A percentile compares a stretch with the other conserved stretches of the same genome.
phyloP scores from a whole-genome alignment of 2,329 filamentous ascomycete species.

The Ophiostoma sp. region DNA sequence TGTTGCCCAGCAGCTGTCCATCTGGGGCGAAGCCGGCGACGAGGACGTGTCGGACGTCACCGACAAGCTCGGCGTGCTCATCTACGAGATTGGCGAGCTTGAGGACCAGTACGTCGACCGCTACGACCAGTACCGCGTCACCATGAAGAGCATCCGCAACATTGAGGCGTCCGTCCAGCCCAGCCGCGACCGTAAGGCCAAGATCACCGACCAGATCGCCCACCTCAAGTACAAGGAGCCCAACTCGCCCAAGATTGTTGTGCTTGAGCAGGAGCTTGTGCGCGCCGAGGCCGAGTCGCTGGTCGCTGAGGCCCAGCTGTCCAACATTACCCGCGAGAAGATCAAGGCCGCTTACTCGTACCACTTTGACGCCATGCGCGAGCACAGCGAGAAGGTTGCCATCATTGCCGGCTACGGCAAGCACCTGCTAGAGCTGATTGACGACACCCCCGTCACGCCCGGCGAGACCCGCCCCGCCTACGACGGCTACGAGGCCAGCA shows the following conservation, averaged over 20 bases:
- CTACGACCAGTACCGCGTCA: constrained; percentile 98
- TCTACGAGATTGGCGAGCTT: constrained; percentile 97
- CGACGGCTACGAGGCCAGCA: constrained; percentile 97
- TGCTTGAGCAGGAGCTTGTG: constrained; percentile 97
- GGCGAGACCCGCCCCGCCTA: constrained; percentile 95
- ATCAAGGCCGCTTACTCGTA: constrained; percentile 97
- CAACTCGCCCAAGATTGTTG: constrained; percentile 94
- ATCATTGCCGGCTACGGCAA: constrained; percentile 98
- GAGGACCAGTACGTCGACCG: constrained; percentile 98
- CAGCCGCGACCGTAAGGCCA: constrained; percentile 97
- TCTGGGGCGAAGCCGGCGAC: constrained; percentile 94
- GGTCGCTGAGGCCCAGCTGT: constrained; percentile 95
- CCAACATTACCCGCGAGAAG: constrained; percentile 99
- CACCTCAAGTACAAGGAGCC: constrained; percentile 99
- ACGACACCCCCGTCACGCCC: constrained; percentile 94
- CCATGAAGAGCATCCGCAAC: constrained; percentile 98
- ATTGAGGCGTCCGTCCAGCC: constrained; percentile 98
- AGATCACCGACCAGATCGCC: constrained; percentile 97
- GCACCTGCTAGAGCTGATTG: constrained; percentile 93
- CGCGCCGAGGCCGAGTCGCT: constrained; percentile 98
- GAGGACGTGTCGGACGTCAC: constrained; percentile 99
- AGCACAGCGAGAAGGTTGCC: constrained; percentile 97
- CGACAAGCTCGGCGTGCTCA: constrained; percentile 94
- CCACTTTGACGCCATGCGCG: constrained; percentile 94
- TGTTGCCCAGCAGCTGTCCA: constrained; percentile 96